phyloP scores from a whole-genome alignment of 495 filamentous ascomycete species.

The Pseudevernia furfuracea region DNA sequence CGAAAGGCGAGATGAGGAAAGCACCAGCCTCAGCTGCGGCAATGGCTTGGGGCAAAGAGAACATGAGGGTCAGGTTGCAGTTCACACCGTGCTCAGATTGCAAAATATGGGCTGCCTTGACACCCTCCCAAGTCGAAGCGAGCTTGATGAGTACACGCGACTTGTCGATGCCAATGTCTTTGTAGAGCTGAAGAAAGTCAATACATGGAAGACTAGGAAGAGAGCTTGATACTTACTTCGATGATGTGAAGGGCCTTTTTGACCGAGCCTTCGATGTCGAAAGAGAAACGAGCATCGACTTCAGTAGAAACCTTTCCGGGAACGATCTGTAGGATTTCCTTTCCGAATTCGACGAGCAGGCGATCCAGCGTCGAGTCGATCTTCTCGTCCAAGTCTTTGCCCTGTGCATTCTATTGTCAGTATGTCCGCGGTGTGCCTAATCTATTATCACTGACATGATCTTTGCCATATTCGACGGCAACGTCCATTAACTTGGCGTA shows the following conservation, averaged over 20 bases:
- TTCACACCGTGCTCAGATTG: slow-evolving; percentile 91
- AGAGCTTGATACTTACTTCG: slow-evolving; percentile 50
- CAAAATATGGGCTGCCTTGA: slow-evolving; percentile 91
- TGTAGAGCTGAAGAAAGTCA: slow-evolving; percentile 66
- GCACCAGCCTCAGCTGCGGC: slow-evolving; percentile 93
- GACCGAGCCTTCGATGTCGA: slow-evolving; percentile 85
- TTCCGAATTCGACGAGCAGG: slow-evolving; percentile 95
- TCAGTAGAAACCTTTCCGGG: slow-evolving; percentile 98
- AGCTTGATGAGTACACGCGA: slow-evolving; percentile 68
- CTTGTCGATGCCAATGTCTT: slow-evolving; percentile 82
- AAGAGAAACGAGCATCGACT: slow-evolving; percentile 94
- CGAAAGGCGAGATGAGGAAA: slow-evolving; percentile 98
- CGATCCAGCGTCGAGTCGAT: slow-evolving; percentile 80
- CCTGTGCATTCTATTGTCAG: slow-evolving; percentile 28
- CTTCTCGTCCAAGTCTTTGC: slow-evolving; percentile 59
- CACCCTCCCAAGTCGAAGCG: slow-evolving; percentile 74
- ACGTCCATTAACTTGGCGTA: slow-evolving; percentile 88
- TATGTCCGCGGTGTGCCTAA: background rate
- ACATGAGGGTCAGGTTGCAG: slow-evolving; percentile 98
- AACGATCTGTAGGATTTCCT: slow-evolving; percentile 92
- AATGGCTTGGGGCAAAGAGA: slow-evolving; percentile 92
- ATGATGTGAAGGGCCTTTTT: slow-evolving; percentile 97
- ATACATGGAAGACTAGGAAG: background rate
- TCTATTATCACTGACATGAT: slow-evolving; percentile 42
- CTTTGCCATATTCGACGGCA: slow-evolving; percentile 79